Evolutionary conservation across 2,329 filamentous ascomycete species (phyloP).

Genomic region (Talaromyces albobiverticillius): DNA sequence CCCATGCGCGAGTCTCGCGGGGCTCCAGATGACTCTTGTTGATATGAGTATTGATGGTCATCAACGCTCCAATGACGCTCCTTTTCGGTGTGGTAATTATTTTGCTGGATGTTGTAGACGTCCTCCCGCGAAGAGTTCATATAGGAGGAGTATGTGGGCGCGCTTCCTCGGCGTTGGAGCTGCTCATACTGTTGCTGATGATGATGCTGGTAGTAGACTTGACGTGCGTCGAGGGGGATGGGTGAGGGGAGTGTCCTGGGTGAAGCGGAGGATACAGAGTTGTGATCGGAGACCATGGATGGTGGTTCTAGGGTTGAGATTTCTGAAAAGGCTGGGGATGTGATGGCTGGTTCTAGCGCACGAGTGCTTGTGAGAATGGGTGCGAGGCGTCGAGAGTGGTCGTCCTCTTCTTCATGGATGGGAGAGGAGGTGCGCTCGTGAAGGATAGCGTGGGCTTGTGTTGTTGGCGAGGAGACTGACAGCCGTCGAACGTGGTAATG

Average conservation of each 20-base stretch:
- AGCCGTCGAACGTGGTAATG: slow-evolving; percentile 17
- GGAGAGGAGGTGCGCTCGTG: slow-evolving; percentile 12
- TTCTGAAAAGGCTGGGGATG: slow-evolving; percentile 63
- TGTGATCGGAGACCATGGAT: slow-evolving; percentile 68
- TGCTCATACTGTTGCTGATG: too few species aligned
- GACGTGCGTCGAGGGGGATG: slow-evolving; percentile 44
- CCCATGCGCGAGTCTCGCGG: slow-evolving; percentile 39
- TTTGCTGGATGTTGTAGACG: slow-evolving; percentile 22
- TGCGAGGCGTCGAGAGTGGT: slow-evolving; percentile 23
- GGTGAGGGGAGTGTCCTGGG: slow-evolving; percentile 46
- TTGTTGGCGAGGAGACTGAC: slow-evolving; percentile 22
- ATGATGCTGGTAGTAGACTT: slow-evolving; percentile 26
- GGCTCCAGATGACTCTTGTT: slow-evolving; percentile 9
- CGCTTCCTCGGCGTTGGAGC: slow-evolving; percentile 31
- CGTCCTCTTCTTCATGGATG: background rate
- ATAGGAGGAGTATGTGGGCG: slow-evolving; percentile 20
- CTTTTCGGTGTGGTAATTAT: slow-evolving; percentile 25
- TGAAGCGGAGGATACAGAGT: slow-evolving; percentile 62
- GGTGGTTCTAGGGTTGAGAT: slow-evolving; percentile 63
- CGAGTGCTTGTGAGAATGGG: slow-evolving; percentile 39
- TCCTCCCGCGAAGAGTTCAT: slow-evolving; percentile 17
- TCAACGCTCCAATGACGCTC: slow-evolving; percentile 20
- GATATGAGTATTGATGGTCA: slow-evolving; percentile 19
- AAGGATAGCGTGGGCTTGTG: slow-evolving; percentile 13
- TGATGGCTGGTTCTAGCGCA: slow-evolving; percentile 55